Evolutionary conservation across 371 early-diverging fungal species (phyloP).

Genomic region (Encephalitozoon cuniculi): DNA sequence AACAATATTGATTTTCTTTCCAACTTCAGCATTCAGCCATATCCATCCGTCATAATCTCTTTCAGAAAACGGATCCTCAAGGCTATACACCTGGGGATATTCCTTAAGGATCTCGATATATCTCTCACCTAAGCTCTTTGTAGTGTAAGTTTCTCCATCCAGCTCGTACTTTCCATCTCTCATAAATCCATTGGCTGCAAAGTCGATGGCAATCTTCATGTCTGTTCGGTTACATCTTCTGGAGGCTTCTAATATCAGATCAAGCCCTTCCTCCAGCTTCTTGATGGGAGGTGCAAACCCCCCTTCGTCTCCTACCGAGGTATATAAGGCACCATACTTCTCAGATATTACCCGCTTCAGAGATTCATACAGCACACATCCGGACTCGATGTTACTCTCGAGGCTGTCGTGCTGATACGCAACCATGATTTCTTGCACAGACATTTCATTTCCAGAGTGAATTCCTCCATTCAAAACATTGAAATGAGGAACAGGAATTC

Average conservation of each 20-base stretch:
- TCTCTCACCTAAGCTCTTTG: slow-evolving; percentile 70
- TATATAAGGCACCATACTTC: slow-evolving; percentile 76
- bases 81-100: slow-evolving; percentile 75
- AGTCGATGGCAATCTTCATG: slow-evolving; percentile 90
- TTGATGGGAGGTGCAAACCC: slow-evolving; percentile 98
- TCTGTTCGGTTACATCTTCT: slow-evolving; percentile 79
- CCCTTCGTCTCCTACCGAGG: slow-evolving; percentile 98
- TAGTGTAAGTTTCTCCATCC: slow-evolving; percentile 77
- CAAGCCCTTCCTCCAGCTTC: slow-evolving; percentile 78
- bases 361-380: slow-evolving; percentile 79
- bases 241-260: slow-evolving; percentile 76
- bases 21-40: slow-evolving; percentile 66
- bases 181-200: slow-evolving; percentile 73
- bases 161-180: slow-evolving; percentile 79
- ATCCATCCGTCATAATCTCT: slow-evolving; percentile 87
- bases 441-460: slow-evolving; percentile 94
- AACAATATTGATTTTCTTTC: slow-evolving; percentile 72
- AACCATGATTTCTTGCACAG: slow-evolving; percentile 99
- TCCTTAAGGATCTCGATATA: slow-evolving; percentile 73
- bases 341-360: slow-evolving; percentile 83
- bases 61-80: slow-evolving; percentile 98
- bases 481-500: slow-evolving; percentile 87
- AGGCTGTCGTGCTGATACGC: slow-evolving; percentile 39
- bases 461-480: slow-evolving; percentile 98
- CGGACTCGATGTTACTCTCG: slow-evolving; percentile 41